phyloP scores from a whole-genome alignment of 2,329 filamentous ascomycete species.

The Amesomyces nigricolor region DNA sequence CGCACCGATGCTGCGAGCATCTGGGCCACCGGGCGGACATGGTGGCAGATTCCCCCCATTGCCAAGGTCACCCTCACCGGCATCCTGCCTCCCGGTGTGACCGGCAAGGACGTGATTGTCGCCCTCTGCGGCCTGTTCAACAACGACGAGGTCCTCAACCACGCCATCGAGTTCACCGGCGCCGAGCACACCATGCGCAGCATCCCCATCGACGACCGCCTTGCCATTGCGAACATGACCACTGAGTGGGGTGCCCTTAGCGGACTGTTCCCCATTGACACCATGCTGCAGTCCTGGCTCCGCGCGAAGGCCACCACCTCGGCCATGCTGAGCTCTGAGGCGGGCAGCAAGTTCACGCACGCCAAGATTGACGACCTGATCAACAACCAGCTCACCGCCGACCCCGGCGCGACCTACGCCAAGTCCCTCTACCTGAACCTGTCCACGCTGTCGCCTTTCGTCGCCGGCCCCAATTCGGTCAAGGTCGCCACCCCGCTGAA shows the following conservation, averaged over 20 bases:
- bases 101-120: slow-evolving; percentile 91
- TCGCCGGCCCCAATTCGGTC: slow-evolving; percentile 85
- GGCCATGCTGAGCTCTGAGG: slow-evolving; percentile 51
- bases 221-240: slow-evolving; percentile 70
- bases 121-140: slow-evolving; percentile 83
- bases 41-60: slow-evolving; percentile 83
- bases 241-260: slow-evolving; percentile 69
- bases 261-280: slow-evolving; percentile 70
- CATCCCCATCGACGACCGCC: slow-evolving; percentile 48
- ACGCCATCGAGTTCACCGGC: slow-evolving; percentile 82
- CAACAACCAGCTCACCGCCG: slow-evolving; percentile 60
- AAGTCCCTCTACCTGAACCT: slow-evolving; percentile 80
- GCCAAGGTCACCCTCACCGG: slow-evolving; percentile 76
- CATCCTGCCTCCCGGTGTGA: slow-evolving; percentile 69
- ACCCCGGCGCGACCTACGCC: slow-evolving; percentile 72
- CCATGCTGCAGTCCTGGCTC: slow-evolving; percentile 65
- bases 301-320: slow-evolving; percentile 68
- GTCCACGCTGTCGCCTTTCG: slow-evolving; percentile 74
- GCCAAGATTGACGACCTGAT: slow-evolving; percentile 66
- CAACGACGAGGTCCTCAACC: slow-evolving; percentile 83
- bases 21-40: slow-evolving; percentile 76
- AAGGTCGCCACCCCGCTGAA: slow-evolving; percentile 70
- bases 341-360: slow-evolving; percentile 63
- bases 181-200: slow-evolving; percentile 69
- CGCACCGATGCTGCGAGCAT: slow-evolving; percentile 82